Conservation (phyloP, 495 filamentous ascomycete genomes). For the Pseudevernia furfuracea region DNA sequence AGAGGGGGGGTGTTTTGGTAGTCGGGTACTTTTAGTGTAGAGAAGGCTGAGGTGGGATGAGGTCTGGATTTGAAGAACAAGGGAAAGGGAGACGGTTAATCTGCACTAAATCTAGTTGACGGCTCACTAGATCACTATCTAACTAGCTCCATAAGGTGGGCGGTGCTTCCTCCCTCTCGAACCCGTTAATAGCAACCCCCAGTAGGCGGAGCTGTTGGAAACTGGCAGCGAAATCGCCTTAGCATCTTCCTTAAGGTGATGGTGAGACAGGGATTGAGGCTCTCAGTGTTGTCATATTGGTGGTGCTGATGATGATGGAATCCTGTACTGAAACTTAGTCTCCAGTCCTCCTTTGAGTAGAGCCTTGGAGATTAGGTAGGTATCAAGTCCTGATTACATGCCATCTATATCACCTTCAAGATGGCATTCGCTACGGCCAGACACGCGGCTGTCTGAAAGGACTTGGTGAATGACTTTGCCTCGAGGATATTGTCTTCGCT, state of each 20-base stretch:
- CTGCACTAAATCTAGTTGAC: not conserved
- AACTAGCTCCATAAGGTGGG: too few relatives aligned
- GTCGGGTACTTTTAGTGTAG: not conserved
- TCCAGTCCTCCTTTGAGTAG: not conserved
- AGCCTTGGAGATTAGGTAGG: not conserved
- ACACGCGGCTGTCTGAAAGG: not conserved
- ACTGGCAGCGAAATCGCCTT: not conserved
- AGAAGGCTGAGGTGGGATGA: conserved; percentile 3
- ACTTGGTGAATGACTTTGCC: not conserved
- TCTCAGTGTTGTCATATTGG: not conserved
- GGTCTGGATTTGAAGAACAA: not conserved
- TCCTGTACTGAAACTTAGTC: not conserved
- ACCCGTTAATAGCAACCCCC: not conserved
- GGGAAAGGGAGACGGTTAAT: not conserved
- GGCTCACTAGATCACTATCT: not conserved
- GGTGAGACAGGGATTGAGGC: not conserved
- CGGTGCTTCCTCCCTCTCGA: conserved; percentile 2
- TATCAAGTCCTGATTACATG: not conserved
- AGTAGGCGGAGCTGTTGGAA: conserved; percentile 4
- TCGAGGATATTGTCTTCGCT: not conserved
- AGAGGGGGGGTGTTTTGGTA: not conserved
- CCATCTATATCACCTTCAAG: not conserved
- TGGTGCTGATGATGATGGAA: not conserved
- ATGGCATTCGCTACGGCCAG: too few relatives aligned
- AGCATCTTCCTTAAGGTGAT: not conserved